Evolutionary conservation across 768 basidiomycete genomes (phyloP).

Genomic region (Panaeolus cyanescens): DNA sequence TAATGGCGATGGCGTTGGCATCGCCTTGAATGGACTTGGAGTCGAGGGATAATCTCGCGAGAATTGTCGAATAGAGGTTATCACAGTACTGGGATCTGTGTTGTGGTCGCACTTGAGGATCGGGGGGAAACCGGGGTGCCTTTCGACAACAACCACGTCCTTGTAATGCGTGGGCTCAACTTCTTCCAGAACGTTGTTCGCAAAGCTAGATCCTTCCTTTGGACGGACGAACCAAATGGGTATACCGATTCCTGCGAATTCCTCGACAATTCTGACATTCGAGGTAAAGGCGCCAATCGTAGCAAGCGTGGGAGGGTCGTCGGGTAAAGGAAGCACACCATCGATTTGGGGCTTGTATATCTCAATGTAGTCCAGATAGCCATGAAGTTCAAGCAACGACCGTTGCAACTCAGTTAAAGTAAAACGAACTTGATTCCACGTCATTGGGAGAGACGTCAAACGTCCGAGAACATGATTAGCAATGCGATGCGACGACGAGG

Average conservation of each 20-base stretch:
- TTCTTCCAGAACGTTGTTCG: background rate
- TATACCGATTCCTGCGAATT: background rate
- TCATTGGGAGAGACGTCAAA: background rate
- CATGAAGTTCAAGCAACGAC: background rate
- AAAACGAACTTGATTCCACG: background rate
- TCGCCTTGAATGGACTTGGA: too few species aligned
- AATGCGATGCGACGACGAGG: too few species aligned
- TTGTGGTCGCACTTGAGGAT: too few species aligned
- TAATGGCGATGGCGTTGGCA: too few species aligned
- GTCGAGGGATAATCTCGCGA: too few species aligned
- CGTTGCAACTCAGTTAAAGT: constrained; percentile 4
- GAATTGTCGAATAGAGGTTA: too few species aligned
- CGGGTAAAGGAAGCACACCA: background rate
- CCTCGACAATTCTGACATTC: background rate
- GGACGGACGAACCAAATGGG: constrained; percentile 7
- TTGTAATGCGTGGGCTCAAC: too few species aligned
- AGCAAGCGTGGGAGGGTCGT: too few species aligned
- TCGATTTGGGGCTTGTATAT: background rate
- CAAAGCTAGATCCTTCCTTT: background rate
- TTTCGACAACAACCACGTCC: too few species aligned
- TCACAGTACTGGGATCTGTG: too few species aligned
- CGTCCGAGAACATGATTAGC: background rate
- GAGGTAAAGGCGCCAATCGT: background rate
- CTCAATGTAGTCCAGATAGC: constrained; percentile 3
- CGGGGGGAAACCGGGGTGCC: too few species aligned